Evolutionary conservation across 352 stramenopile species (phyloP), one percentile per base, ranked within the genome.

Genomic region (Phytophthora meadii): DNA sequence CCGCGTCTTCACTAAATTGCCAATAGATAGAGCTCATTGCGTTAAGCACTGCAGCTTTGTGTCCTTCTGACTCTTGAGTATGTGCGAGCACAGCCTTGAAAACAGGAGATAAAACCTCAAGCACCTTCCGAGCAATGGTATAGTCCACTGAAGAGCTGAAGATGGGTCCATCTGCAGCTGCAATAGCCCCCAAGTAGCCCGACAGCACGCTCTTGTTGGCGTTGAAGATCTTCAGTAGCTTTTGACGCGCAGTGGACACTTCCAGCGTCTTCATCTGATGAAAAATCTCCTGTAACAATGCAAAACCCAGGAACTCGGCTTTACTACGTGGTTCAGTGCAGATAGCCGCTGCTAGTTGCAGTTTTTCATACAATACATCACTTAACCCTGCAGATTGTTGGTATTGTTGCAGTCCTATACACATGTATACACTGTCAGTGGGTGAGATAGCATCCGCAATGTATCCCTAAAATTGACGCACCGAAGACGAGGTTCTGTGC

Each of bases 301-400:
- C 56, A 30, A 79, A 81, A 19, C 79, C 81, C 2, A 92, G 60
- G 39, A 71, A 81, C 54, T 81, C 68, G 5, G 75, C 79, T 66
- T 92, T 92, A 59, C 59, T 72, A 5, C 44, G 48, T 19, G 83
- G 79, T 27, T 78, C 54, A 2, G 55, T 54, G 61, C 83, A 88
- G 40, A 92, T 77, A 2, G 70, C 52, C 3, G 72, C 75, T 11
- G 70, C 60, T 55, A 79, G 70, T 68, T 77, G 72, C 8, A 92
- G 53, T 10, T 64, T 68, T 4, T 39, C 36, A 53, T 67, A 62
- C 51, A 70, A 54, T 51, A 5, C 45, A 24, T n/a, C 48, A 39
- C 41, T 58, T 2, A 53, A 36, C 12, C 15, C 14, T n/a, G 22
- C 27, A 42, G 46, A 46, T 27, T 56, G 39, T 56, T 61, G 45